Evolutionary conservation across 176 grass and related monocot genomes (phyloP).

Genomic region (Zizania latifolia): DNA sequence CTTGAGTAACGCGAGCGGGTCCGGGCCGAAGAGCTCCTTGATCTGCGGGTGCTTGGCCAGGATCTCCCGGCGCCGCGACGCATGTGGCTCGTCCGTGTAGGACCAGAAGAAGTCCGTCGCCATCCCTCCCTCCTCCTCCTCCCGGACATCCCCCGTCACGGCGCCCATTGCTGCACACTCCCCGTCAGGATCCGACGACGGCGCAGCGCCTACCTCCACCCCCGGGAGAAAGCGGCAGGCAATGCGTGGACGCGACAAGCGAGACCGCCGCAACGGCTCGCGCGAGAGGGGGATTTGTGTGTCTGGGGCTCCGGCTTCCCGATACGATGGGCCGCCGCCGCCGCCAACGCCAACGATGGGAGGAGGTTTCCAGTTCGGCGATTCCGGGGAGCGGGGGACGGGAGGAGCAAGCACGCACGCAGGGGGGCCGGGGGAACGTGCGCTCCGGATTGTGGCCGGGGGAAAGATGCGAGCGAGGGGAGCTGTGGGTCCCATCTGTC

Average conservation of each 20-base stretch:
- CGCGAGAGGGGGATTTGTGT: neutral
- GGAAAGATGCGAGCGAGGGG: neutral
- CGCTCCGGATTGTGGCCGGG: neutral
- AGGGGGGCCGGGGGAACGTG: too few relatives aligned
- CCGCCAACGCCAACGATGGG: neutral
- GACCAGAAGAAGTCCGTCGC: constrained; percentile 98
- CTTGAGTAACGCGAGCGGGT: constrained; percentile 80
- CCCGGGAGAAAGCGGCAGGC: neutral
- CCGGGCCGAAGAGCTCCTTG: constrained; percentile 95
- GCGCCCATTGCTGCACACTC: neutral
- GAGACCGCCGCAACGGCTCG: neutral
- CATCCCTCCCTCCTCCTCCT: constrained; percentile 63
- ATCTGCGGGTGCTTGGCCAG: constrained; percentile 87
- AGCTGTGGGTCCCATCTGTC: neutral
- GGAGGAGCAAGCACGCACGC: neutral
- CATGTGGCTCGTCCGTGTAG: constrained; percentile 98
- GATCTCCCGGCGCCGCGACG: constrained; percentile 83
- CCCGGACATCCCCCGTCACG: neutral
- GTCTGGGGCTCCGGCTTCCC: neutral
- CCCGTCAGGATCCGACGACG: neutral
- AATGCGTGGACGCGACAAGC: neutral
- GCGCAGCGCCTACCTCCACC: neutral
- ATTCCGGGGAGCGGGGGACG: neutral
- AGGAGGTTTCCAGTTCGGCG: neutral
- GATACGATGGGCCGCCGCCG: neutral